Conservation (phyloP, 2,329 filamentous ascomycete genomes). For the Raffaelea ambrosiae region DNA sequence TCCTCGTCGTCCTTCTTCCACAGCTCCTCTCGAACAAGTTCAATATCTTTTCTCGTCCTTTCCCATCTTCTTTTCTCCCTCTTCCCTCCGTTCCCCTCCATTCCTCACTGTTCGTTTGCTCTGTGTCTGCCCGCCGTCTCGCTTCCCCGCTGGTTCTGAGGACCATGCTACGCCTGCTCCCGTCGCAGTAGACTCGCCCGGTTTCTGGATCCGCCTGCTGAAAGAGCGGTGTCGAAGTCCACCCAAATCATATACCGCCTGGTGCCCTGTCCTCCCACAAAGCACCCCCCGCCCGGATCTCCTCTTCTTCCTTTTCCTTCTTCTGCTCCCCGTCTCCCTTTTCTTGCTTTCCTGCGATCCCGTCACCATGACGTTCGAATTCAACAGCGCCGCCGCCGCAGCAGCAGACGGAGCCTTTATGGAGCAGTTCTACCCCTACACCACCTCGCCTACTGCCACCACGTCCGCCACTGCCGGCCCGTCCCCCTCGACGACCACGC, state of each 20-base stretch:
- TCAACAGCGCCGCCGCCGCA: constrained; percentile 29
- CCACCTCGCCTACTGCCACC: constrained; percentile 17
- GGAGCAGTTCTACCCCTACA: constrained; percentile 45
- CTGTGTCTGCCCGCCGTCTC: background rate
- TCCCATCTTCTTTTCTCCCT: background rate
- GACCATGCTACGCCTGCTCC: constrained; percentile 1
- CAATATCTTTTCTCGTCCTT: constrained; percentile 1
- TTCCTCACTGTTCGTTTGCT: background rate
- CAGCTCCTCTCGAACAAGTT: constrained; percentile 5
- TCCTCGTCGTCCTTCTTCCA: background rate
- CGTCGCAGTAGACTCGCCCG: constrained; percentile 3
- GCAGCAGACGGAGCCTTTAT: constrained; percentile 49
- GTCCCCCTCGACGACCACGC: constrained; percentile 22
- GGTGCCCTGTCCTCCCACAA: background rate
- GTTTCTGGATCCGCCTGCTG: constrained; percentile 9
- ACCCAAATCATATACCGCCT: constrained; percentile 1
- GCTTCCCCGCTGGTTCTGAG: background rate
- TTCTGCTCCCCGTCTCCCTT: background rate
- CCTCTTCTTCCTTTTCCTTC: background rate
- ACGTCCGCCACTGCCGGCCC: constrained; percentile 16
- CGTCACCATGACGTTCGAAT: constrained; percentile 11
- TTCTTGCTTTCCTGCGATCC: background rate
- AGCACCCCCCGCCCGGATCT: background rate
- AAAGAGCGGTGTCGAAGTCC: constrained; percentile 15
- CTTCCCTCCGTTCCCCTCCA: background rate